Evolutionary conservation across 2,329 filamentous ascomycete species (phyloP), one percentile per base, ranked within the genome.

Genomic region (Colletotrichum sp.): DNA sequence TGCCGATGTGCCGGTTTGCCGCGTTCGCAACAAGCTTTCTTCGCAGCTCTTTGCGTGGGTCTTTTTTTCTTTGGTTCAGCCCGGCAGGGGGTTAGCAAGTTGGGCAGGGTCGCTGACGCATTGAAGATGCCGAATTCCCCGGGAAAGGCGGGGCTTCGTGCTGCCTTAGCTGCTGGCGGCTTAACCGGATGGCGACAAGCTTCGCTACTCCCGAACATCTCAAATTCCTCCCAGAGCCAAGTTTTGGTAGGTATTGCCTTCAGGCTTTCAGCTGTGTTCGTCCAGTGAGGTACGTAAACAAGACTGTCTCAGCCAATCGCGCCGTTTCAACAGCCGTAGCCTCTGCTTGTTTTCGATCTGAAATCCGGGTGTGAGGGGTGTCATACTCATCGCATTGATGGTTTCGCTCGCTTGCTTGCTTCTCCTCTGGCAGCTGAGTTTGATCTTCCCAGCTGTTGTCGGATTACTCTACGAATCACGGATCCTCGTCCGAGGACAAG

Each of bases 1-100:
- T 76, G 73, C 70, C 73, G 73, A 49, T 68, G 72, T 68, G 63
- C 73, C 73, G 73, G 57, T 60, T 76, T 68, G 63, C 73, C 73
- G 73, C 32, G 57, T 24, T 26, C 34, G 52, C 39, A 44, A 67
- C 73, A 72, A 76, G 73, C 73, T 76, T 76, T 76, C 71, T 72
- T n/a, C 24, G 60, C 8, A 30, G 10, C 30, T 30, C 24, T 30
- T 39, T 24, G 44, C 44, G 44, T 52, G n/a, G 44, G 10, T 21
- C 34, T 24, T 30, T 30, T 34, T 36, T 30, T 55, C 39, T 59
- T 32, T 24, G 32, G 16, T 68, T 75, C 70, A 76, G 70, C 73
- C 73, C 73, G 39, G 59, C 73, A 76, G 70, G 73, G 73, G 39
- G 16, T 49, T n/a, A n/a, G n/a, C n/a, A n/a, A n/a, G n/a, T n/a